These are phyloP conservation scores for Fusarium tjaetaba DNA, from an alignment of 2,329 filamentous ascomycete species.

Conservation along the genomic window DNA sequence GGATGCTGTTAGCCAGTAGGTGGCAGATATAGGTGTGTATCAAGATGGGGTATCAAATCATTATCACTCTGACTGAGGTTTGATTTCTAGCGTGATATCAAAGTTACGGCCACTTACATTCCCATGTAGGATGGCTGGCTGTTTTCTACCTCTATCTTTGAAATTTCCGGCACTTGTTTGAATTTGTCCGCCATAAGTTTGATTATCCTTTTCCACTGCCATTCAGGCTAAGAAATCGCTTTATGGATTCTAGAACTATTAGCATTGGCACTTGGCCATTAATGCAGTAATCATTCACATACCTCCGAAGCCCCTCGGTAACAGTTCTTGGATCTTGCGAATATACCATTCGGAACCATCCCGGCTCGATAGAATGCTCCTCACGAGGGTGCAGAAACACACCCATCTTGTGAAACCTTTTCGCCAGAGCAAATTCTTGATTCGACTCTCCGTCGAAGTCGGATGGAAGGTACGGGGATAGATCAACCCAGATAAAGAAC, in stretches of 20 bases:
- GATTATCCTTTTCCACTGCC: background rate
- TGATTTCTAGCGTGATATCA: slow-evolving; percentile 25
- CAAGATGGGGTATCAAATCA: slow-evolving; percentile 4
- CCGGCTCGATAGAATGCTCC: slow-evolving; percentile 56
- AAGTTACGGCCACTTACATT: background rate
- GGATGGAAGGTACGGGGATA: slow-evolving; percentile 55
- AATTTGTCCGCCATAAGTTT: background rate
- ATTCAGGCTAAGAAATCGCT: slow-evolving; percentile 14
- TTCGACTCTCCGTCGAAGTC: slow-evolving; percentile 45
- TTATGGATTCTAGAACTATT: slow-evolving; percentile 24
- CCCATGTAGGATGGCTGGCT: background rate
- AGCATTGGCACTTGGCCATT: background rate
- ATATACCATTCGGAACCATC: slow-evolving; percentile 66
- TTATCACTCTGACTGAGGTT: slow-evolving; percentile 14
- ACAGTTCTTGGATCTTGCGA: slow-evolving; percentile 51
- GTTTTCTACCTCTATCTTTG: slow-evolving; percentile 7
- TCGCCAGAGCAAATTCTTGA: slow-evolving; percentile 56
- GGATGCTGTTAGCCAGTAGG: slow-evolving; percentile 35
- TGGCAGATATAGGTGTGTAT: background rate
- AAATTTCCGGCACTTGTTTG: background rate
- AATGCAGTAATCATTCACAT: background rate
- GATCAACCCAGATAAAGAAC: slow-evolving; percentile 66
- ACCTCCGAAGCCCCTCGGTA: slow-evolving; percentile 51
- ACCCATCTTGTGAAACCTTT: slow-evolving; percentile 55
- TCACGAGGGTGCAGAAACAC: slow-evolving; percentile 62